phyloP scores from a whole-genome alignment of 148 eudicot species.

The Fallopia convolvulus region DNA sequence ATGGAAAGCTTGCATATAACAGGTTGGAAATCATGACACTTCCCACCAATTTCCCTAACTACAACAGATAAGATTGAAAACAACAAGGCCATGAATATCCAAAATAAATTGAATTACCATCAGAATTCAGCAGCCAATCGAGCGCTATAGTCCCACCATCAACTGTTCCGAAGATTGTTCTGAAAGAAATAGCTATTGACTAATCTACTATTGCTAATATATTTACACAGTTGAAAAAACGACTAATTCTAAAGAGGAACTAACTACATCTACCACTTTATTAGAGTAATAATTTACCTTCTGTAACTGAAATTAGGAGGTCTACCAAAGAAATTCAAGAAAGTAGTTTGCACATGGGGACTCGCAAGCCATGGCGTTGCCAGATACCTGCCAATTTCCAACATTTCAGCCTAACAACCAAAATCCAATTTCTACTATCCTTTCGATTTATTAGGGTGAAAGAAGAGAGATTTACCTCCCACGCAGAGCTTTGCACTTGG shows the following conservation, averaged over 20 bases:
- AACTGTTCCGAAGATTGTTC: constrained; percentile 66
- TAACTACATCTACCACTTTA: background rate
- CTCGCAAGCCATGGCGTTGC: constrained; percentile 92
- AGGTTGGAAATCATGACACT: background rate
- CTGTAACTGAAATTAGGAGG: constrained; percentile 62
- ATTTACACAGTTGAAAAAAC: background rate
- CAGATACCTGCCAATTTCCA: constrained; percentile 46
- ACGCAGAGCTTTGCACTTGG: constrained; percentile 72
- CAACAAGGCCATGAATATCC: background rate
- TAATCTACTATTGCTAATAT: background rate
- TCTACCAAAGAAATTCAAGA: constrained; percentile 65
- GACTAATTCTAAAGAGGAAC: background rate
- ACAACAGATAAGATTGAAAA: background rate
- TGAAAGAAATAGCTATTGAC: constrained; percentile 18
- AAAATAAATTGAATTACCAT: constrained; percentile 36
- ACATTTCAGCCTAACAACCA: background rate
- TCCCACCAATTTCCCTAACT: background rate
- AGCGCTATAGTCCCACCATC: constrained; percentile 91
- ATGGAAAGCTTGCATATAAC: background rate
- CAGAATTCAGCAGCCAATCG: constrained; percentile 78
- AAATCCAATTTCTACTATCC: background rate
- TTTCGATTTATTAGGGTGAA: background rate
- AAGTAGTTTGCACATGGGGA: constrained; percentile 84
- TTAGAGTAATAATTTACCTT: constrained; percentile 30
- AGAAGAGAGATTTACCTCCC: constrained; percentile 43